Evolutionary conservation across 257 asterid genomes (phyloP), one percentile per base, ranked within the genome.

Genomic region (Avicennia marina): DNA sequence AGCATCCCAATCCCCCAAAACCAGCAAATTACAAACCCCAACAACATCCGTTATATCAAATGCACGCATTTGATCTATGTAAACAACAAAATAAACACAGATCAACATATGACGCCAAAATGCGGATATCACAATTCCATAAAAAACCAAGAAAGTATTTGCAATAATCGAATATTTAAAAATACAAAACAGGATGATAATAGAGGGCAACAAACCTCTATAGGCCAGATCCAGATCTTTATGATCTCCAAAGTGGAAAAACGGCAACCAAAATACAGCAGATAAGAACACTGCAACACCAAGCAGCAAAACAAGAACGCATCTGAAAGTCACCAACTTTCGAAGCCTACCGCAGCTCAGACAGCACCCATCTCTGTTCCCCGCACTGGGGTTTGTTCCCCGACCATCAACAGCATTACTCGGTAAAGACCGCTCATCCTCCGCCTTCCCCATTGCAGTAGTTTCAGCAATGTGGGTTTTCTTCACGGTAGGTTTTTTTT

Each of bases 151-250:
- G n/a, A n/a, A n/a, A n/a, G n/a, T n/a, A n/a, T n/a, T n/a, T n/a
- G n/a, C n/a, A n/a, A n/a, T n/a, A n/a, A n/a, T n/a, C n/a, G n/a
- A n/a, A n/a, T n/a, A n/a, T n/a, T n/a, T n/a, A n/a, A n/a, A n/a
- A n/a, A n/a, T n/a, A n/a, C n/a, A n/a, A n/a, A n/a, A n/a, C n/a
- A n/a, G n/a, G n/a, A n/a, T n/a, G n/a, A n/a, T n/a, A n/a, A n/a
- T n/a, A n/a, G n/a, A n/a, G n/a, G n/a, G n/a, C n/a, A 26, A 66
- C 70, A 39, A 32, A 71, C 79, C 82, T 72, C 46, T 36, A 52
- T 72, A 80, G 21, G 81, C 85, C 71, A 87, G 96, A 81, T 84
- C 96, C 81, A 70, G 87, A 81, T 70, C 83, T 71, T 65, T 69
- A 13, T 50, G 77, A 80, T 74, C 78, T 65, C 89, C 76, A 50